Evolutionary conservation across 305 asterid species (phyloP), one percentile per base, ranked within the genome.

Genomic region (Petunia hybrid): DNA sequence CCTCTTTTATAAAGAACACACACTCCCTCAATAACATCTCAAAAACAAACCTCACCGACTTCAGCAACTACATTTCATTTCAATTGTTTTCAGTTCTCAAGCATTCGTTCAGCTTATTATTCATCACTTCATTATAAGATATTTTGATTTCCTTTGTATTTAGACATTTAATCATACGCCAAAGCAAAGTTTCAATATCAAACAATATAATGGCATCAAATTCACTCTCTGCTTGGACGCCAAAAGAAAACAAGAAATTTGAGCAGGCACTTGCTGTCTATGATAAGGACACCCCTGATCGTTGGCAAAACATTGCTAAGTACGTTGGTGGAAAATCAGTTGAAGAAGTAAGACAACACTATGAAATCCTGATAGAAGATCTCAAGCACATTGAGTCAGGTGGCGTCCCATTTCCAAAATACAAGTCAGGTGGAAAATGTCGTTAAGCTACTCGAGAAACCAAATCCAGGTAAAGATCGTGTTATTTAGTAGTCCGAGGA

Each of bases 301-400:
- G 92, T 8, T 93, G 98, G 98, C 89, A 87, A 76, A 92, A 91
- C 60, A 83, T 92, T 79, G 95, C 95, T 2, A 85, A 80, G 40
- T 92, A 89, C 0, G 94, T 92, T 0, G 94, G 89, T 4, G 95
- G 95, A 6, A 92, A 91, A 22, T 84, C 95, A 3, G 90, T 85
- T 1, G 97, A 87, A 66, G 94, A 92, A 83, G 95, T 91, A 2
- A 91, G 88, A 84, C 81, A 84, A 56, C 97, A 92, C 84, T 92
- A 92, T 77, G 90, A 89, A 84, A 80, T 90, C 79, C 97, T 92
- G 9, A 83, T 91, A 0, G 88, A 92, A 67, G 98, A 92, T 77
- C 91, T 93, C 87, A 91, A 85, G 73, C 93, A 88, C 89, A 91
- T 93, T 22, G 97, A 93, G 88, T 88, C 91, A 1, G 97, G 95